Evolutionary conservation across 768 basidiomycete species (phyloP).

Genomic region (Coprinellus aureogranulatus): DNA sequence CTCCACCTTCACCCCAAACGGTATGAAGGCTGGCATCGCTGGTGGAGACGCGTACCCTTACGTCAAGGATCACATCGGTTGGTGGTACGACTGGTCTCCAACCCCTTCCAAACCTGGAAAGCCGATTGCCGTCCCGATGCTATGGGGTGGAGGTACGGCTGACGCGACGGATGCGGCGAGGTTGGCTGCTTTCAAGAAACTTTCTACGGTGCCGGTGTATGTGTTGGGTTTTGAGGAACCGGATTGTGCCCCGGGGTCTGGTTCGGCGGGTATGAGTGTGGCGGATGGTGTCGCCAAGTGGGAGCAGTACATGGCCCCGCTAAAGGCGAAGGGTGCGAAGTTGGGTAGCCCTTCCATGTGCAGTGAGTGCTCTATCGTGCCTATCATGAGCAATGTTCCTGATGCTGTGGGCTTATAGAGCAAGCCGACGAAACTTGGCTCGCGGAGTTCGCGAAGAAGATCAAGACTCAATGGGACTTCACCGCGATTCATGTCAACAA

Average conservation of each 20-base stretch:
- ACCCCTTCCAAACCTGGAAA: constrained; percentile 38
- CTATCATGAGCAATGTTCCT: background rate
- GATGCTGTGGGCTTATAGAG: constrained; percentile 27
- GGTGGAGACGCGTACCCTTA: constrained; percentile 42
- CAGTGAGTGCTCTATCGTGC: constrained; percentile 29
- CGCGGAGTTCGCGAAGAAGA: constrained; percentile 33
- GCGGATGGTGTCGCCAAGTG: constrained; percentile 37
- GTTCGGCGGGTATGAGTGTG: constrained; percentile 45
- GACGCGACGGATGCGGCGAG: constrained; percentile 40
- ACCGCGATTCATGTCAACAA: constrained; percentile 51
- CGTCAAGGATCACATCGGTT: constrained; percentile 42
- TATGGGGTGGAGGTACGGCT: constrained; percentile 43
- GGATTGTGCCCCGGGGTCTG: constrained; percentile 42
- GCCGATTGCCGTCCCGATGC: constrained; percentile 44
- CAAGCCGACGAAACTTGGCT: constrained; percentile 51
- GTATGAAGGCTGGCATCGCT: constrained; percentile 46
- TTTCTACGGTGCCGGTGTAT: constrained; percentile 33
- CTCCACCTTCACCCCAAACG: constrained; percentile 36
- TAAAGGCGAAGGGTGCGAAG: constrained; percentile 38
- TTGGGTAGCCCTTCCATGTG: constrained; percentile 49
- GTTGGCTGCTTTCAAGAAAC: constrained; percentile 33
- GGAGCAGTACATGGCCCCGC: constrained; percentile 42
- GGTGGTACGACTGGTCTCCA: constrained; percentile 52
- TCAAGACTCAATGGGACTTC: constrained; percentile 43
- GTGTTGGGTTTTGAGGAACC: constrained; percentile 49